Evolutionary conservation across 805 yeast genomes (phyloP).

Genomic region (Candida wancherniae): DNA sequence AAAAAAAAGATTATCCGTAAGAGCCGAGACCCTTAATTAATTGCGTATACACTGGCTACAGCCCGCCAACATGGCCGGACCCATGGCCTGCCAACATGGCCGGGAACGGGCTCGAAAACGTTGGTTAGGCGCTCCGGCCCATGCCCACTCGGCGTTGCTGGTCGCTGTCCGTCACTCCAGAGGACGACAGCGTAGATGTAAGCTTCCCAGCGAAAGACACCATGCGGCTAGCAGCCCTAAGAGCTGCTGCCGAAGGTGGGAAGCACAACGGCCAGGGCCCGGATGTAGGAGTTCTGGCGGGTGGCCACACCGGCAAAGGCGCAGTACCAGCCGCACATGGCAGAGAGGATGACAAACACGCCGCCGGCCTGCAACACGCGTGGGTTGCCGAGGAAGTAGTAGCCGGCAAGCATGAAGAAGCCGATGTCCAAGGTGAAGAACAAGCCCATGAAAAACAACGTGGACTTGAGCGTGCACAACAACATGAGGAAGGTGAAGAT

Average conservation of each 20-base stretch:
- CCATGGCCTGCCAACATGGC: no score
- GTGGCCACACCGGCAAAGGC: conserved; percentile 18
- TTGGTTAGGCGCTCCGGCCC: no score
- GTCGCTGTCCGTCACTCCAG: no score
- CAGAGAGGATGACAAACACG: conserved; percentile 12
- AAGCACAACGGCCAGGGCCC: conserved; percentile 10
- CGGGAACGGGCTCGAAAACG: no score
- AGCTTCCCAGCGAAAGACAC: no score
- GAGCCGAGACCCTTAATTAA: no score
- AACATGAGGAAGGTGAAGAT: conserved; percentile 58
- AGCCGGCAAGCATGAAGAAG: conserved; percentile 48
- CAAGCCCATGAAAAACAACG: conserved; percentile 46
- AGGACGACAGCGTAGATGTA: no score
- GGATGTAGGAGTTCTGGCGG: conserved; percentile 13
- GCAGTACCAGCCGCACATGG: conserved; percentile 17
- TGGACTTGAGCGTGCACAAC: conserved; percentile 50
- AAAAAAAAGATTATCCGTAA: no score
- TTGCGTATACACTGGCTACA: no score
- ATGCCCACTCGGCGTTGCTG: no score
- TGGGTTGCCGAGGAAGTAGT: conserved; percentile 39
- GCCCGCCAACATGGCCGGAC: no score
- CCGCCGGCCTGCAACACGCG: conserved; percentile 14
- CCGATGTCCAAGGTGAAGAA: conserved; percentile 52
- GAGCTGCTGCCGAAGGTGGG: conserved; percentile 15
- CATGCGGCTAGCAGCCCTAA: no score